Conservation (phyloP, 2,329 filamentous ascomycete species). For the Rutstroemia sp. region DNA sequence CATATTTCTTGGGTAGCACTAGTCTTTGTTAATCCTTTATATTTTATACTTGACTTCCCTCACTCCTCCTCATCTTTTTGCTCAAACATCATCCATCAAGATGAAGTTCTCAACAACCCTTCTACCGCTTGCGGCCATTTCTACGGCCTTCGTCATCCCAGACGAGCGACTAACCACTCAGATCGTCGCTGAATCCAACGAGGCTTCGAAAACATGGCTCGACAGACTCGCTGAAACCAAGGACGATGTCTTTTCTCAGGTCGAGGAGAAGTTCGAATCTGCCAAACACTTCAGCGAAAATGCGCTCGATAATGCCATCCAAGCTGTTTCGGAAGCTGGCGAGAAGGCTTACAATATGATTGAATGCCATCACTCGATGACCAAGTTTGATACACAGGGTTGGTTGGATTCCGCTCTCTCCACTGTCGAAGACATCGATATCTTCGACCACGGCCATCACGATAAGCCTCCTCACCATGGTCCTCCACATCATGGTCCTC, state of each 20-base stretch:
- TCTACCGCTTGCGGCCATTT: constrained; percentile 41
- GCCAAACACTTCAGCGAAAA: constrained; percentile 22
- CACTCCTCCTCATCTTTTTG: background rate
- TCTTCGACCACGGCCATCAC: constrained; percentile 16
- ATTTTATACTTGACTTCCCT: background rate
- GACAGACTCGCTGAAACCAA: constrained; percentile 31
- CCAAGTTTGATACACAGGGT: constrained; percentile 26
- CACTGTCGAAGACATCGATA: constrained; percentile 28
- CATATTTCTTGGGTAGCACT: background rate
- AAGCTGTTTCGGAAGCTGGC: constrained; percentile 16
- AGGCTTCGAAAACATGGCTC: constrained; percentile 24
- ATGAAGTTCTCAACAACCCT: constrained; percentile 35
- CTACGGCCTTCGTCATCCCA: constrained; percentile 45
- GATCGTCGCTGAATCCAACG: constrained; percentile 32
- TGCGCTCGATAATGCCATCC: constrained; percentile 27
- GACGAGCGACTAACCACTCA: constrained; percentile 40
- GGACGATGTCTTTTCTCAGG: constrained; percentile 19
- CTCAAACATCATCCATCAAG: constrained; percentile 12
- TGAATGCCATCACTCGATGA: constrained; percentile 27
- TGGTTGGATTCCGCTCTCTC: constrained; percentile 30
- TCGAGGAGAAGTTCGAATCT: constrained; percentile 24
- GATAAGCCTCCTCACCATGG: constrained; percentile 25
- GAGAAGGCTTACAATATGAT: constrained; percentile 20
- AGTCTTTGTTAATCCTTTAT: constrained; percentile 1
- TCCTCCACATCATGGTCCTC: constrained; percentile 24